Evolutionary conservation across 306 rosid species (phyloP).

Genomic region (Castanopsis chinensis): DNA sequence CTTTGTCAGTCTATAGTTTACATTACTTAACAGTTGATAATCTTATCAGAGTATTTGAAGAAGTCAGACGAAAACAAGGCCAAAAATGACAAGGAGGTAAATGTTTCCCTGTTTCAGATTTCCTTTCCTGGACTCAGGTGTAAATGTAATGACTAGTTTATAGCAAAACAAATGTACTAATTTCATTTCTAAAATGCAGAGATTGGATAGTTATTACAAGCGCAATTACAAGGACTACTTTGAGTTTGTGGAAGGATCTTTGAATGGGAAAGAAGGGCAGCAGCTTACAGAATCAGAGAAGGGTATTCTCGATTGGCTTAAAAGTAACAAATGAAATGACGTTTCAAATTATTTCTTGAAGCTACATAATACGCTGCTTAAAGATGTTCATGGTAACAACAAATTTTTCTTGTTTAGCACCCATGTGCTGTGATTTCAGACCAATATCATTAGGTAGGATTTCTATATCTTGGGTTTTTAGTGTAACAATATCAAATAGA

Average conservation of each 20-base stretch:
- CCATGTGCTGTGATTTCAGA: not conserved
- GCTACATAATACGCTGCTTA: not conserved
- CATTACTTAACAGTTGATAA: not conserved
- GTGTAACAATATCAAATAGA: too few species aligned
- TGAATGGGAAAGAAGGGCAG: slow-evolving; percentile 42
- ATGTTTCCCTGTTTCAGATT: not conserved
- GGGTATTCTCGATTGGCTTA: slow-evolving; percentile 85
- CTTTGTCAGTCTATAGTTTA: not conserved
- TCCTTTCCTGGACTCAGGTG: not conserved
- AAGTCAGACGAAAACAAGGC: slow-evolving; percentile 83
- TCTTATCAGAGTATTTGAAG: slow-evolving; percentile 68
- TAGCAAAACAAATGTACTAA: not conserved
- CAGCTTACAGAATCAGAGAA: slow-evolving; percentile 75
- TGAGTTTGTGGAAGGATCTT: slow-evolving; percentile 66
- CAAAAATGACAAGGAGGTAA: slow-evolving; percentile 91
- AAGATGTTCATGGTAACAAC: not conserved
- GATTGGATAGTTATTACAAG: slow-evolving; percentile 81
- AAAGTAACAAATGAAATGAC: slow-evolving; percentile 46
- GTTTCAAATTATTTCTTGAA: not conserved
- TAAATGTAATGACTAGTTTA: too few species aligned
- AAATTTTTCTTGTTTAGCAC: not conserved
- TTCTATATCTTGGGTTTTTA: too few species aligned
- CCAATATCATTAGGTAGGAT: not conserved
- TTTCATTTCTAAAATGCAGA: slow-evolving; percentile 37
- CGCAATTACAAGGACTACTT: slow-evolving; percentile 94